Evolutionary conservation across 176 grass and related monocot species (phyloP).

Genomic region (Olyra latifolia): DNA sequence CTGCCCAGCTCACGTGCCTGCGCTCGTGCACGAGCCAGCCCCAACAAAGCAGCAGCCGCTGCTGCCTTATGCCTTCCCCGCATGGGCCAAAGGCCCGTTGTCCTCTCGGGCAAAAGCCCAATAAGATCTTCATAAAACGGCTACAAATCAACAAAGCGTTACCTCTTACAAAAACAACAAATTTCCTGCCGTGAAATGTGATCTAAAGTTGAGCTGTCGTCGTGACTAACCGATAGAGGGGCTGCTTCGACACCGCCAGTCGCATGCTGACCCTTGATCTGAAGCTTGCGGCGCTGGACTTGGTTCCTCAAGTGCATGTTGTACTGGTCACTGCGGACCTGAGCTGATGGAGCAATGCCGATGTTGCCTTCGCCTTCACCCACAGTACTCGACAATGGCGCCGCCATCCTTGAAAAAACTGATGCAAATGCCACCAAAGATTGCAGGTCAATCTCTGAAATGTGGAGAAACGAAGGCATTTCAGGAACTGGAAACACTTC

Average conservation of each 20-base stretch:
- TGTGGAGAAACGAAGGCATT: not conserved
- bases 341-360: not conserved
- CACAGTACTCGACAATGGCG: not conserved
- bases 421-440: not conserved
- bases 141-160: too few species aligned
- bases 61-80: too few species aligned
- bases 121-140: too few species aligned
- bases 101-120: too few species aligned
- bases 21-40: too few species aligned
- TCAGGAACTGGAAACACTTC: not conserved
- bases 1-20: too few species aligned
- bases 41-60: too few species aligned
- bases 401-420: not conserved
- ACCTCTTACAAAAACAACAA: too few species aligned
- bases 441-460: not conserved
- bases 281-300: not conserved
- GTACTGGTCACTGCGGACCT: not conserved
- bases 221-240: too few species aligned
- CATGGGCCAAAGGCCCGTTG: too few species aligned
- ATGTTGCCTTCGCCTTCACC: not conserved
- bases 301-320: slow-evolving; percentile 2
- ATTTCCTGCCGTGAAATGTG: too few species aligned
- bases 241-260: not conserved
- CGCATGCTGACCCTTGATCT: not conserved
- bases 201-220: too few species aligned